Conservation (phyloP, 768 basidiomycete genomes). For the Phanerochaete carnosa region DNA sequence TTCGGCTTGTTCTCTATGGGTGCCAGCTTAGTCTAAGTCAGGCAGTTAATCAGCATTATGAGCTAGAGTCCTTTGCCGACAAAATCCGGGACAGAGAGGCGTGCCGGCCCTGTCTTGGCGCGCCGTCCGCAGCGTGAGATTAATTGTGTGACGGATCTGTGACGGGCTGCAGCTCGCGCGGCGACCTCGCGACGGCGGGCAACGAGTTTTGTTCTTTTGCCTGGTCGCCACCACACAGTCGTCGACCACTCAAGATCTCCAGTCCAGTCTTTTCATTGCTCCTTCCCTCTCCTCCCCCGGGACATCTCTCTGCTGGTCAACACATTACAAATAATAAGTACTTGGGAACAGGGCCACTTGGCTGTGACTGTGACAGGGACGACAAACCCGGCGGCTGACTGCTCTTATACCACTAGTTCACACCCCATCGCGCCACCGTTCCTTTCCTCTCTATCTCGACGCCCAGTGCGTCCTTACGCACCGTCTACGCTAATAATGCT, state of each 20-base stretch:
- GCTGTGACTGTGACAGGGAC: slow-evolving; percentile 1
- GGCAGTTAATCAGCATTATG: too few species aligned
- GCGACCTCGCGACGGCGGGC: neutral
- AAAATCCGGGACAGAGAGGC: neutral
- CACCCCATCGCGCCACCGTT: neutral
- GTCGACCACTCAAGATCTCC: neutral
- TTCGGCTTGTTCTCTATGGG: too few species aligned
- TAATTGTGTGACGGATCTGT: neutral
- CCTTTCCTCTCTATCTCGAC: slow-evolving; percentile 8
- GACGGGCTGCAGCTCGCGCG: neutral
- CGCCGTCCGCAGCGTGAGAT: neutral
- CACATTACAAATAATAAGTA: neutral
- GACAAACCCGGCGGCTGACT: slow-evolving; percentile 7
- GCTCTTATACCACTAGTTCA: neutral
- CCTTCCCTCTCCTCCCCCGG: neutral
- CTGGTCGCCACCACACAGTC: neutral
- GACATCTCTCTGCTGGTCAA: neutral
- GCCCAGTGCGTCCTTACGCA: slow-evolving; percentile 14
- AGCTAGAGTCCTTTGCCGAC: neutral
- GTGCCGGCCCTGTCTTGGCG: neutral
- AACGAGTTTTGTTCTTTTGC: neutral
- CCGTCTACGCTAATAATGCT: slow-evolving; percentile 7
- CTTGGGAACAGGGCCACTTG: neutral
- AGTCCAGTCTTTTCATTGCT: neutral
- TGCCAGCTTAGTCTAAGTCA: too few species aligned